Evolutionary conservation across 2,329 filamentous ascomycete species (phyloP).

Genomic region (Colletotrichum navitas): DNA sequence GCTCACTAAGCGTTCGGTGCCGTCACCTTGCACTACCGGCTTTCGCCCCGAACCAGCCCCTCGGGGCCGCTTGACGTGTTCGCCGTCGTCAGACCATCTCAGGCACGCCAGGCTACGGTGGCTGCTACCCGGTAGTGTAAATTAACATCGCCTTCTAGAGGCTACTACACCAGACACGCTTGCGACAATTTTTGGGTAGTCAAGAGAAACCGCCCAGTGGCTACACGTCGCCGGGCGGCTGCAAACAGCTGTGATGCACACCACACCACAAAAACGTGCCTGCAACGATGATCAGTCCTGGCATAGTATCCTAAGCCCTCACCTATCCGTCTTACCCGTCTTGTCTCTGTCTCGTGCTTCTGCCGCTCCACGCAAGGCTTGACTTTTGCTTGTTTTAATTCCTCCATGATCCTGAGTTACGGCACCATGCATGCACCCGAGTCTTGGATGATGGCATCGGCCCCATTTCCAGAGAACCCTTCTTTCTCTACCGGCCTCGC

Average conservation of each 20-base stretch:
- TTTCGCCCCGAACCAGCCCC: conserved; percentile 24
- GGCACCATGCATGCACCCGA: conserved; percentile 34
- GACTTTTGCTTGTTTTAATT: conserved; percentile 7
- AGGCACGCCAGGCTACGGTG: neutral
- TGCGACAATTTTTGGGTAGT: neutral
- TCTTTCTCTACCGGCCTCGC: conserved; percentile 11
- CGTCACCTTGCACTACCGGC: conserved; percentile 23
- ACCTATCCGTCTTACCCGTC: conserved; percentile 33
- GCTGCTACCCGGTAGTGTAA: neutral
- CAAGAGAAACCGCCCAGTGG: conserved; percentile 6
- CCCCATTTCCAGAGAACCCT: neutral
- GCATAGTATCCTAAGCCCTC: conserved; percentile 30
- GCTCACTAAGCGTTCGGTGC: conserved; percentile 20
- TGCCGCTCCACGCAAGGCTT: conserved; percentile 23
- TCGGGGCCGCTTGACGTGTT: conserved; percentile 22
- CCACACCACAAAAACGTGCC: conserved; percentile 20
- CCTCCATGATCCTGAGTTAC: conserved; percentile 35
- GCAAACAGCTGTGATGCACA: neutral
- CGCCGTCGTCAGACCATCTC: conserved; percentile 1
- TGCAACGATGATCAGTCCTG: conserved; percentile 29
- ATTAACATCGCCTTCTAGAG: neutral
- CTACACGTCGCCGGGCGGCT: conserved; percentile 10
- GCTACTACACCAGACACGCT: neutral
- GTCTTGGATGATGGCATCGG: conserved; percentile 40
- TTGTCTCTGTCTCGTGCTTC: conserved; percentile 7